Evolutionary conservation across 1,139 yeast species (phyloP).

Genomic region (Debaryomyces fabryi): DNA sequence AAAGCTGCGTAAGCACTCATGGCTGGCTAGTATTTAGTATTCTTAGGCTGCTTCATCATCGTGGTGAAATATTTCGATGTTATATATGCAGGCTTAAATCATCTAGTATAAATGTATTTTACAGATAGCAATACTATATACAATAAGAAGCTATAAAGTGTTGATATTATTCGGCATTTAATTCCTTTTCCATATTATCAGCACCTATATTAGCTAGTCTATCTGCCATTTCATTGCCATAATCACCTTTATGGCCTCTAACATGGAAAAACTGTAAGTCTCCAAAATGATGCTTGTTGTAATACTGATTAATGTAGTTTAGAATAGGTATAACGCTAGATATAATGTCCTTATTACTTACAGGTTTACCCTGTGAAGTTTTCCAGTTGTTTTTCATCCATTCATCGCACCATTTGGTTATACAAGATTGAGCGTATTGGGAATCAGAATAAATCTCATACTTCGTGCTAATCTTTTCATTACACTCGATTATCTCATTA

Average conservation of each 20-base stretch:
- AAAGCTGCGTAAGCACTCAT: conserved; percentile 63
- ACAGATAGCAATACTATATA: not conserved
- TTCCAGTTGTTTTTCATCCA: conserved; percentile 63
- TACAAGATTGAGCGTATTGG: conserved; percentile 49
- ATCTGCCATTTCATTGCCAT: conserved; percentile 83
- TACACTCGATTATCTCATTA: conserved; percentile 17
- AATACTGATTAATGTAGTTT: conserved; percentile 30
- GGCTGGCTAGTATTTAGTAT: not conserved
- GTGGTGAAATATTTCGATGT: conserved; percentile 1
- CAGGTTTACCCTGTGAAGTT: conserved; percentile 44
- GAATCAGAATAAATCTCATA: conserved; percentile 59
- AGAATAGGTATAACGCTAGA: conserved; percentile 26
- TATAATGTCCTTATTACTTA: conserved; percentile 57
- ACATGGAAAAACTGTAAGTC: conserved; percentile 57
- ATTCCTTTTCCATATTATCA: conserved; percentile 22
- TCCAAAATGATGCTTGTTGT: conserved; percentile 31
- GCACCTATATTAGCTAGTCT: conserved; percentile 71
- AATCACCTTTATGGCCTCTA: conserved; percentile 67
- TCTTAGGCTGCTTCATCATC: not conserved
- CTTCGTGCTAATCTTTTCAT: conserved; percentile 14
- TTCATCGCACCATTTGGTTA: conserved; percentile 51
- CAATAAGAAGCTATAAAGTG: not conserved
- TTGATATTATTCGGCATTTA: not conserved
- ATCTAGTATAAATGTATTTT: not conserved
- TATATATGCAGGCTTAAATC: conserved; percentile 1